Base-by-base conservation (phyloP, 768 basidiomycete genomes). In the Termitomyces sp. region DNA sequence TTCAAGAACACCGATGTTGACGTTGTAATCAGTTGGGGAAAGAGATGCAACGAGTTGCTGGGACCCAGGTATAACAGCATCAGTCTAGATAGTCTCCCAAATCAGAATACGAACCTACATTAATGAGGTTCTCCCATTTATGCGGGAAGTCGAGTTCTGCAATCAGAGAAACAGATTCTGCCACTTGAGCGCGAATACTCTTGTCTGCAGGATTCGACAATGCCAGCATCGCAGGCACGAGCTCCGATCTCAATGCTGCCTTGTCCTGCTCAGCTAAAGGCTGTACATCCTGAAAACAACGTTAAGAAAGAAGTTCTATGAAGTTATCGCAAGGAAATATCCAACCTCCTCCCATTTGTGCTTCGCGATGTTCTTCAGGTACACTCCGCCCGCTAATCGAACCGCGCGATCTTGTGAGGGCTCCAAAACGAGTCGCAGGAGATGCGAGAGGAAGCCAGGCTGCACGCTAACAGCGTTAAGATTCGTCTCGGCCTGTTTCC, bases 181-280 rank as follows among this genome's bases (percentile, higher is more conserved):
- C 95, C 36, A 98, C 83, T 73, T 98, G 95, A 1, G 88, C 85
- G 6, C 91, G 84, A 57, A 91, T 78, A 4, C 79, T 61, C 67
- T 89, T 91, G 72, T 93, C 89, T 40, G 82, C 73, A 7, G 90
- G 81, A 59, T 78, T 78, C 0, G 94, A 91, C 36, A 98, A 79
- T 23, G 84, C 71, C 61, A 98, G 86, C 96, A 99, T 98, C 43
- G 94, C 88, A 3, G 92, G 89, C 0, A 99, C 88, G 49, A 99
- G 82, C 65, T 89, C 84, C 1, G 80, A 72, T 65, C 91, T 87
- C 60, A 98, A 77, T 0, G 83, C 70, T 5, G 76, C 75, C 68
- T 94, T 92, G 78, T 96, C 94, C 44, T 78, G 74, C 54, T 85
- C 82, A 2, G 82, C 70, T 35, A 95, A 76, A 4, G 91, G 89